Evolutionary conservation across 148 eudicot genomes (phyloP).

Genomic region (Polygonum maritimum): DNA sequence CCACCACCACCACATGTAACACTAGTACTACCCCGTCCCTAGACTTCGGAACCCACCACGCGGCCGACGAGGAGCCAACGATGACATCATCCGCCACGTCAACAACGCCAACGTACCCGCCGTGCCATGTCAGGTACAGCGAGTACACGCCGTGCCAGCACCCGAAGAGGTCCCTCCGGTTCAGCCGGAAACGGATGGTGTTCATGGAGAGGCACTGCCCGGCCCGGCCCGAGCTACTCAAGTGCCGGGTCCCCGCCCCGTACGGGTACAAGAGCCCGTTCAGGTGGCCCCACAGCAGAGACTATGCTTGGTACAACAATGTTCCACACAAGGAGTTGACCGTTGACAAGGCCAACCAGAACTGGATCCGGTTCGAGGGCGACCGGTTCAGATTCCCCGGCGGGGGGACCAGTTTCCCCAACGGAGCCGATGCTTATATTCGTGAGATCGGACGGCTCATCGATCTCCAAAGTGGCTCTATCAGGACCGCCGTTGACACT

Average conservation of each 20-base stretch:
- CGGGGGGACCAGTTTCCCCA: conserved; percentile 83
- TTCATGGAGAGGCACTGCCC: conserved; percentile 83
- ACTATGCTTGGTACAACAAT: conserved; percentile 58
- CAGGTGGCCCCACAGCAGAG: conserved; percentile 74
- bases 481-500: conserved; percentile 83
- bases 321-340: conserved; percentile 71
- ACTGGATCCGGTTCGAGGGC: conserved; percentile 65
- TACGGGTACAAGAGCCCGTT: conserved; percentile 62
- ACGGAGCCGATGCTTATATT: conserved; percentile 69
- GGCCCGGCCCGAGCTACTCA: conserved; percentile 28
- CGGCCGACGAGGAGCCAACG: conserved; percentile 15
- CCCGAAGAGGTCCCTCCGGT: conserved; percentile 34
- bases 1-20: conserved; percentile 14
- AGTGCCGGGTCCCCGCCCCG: conserved; percentile 69
- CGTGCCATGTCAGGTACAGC: conserved; percentile 30
- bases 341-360: conserved; percentile 78
- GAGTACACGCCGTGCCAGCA: conserved; percentile 90
- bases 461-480: conserved; percentile 53
- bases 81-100: neutral
- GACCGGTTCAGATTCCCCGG: conserved; percentile 81
- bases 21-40: conserved; percentile 9
- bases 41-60: conserved; percentile 52
- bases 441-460: conserved; percentile 58
- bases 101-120: conserved; percentile 22
- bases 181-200: conserved; percentile 25